Base-by-base conservation (phyloP, 306 rosid species). In the Dalbergia cultrata region DNA sequence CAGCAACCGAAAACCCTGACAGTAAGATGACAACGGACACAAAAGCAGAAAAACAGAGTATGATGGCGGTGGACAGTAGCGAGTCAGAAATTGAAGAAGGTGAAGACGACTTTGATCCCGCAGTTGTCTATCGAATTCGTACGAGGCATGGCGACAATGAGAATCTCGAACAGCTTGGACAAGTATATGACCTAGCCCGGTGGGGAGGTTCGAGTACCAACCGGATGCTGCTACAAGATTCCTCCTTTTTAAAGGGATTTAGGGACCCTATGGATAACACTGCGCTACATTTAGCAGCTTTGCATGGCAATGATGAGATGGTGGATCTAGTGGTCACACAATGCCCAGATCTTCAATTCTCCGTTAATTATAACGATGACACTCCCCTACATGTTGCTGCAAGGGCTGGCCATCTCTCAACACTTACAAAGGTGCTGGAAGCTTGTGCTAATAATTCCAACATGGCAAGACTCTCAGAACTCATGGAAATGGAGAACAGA, bases 321-420 rank as follows among this genome's bases (percentile, higher is more conserved):
- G 82, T 70, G n/a, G 18, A 26, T 0, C 8, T 5, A 5, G 3
- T 69, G 5, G 21, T 5, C 6, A 5, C 18, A 13, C 41, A 14
- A n/a, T 50, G 60, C 34, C 82, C 76, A 4, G 2, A 69, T 4
- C 82, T 79, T 45, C 4, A 70, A 11, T 58, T 79, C 2, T 0
- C 0, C 4, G 0, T 9, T 9, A 79, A 79, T 52, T 0, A 7
- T 21, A 79, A 79, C 43, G 0, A 0, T 0, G 82, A 79, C 35
- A 70, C 31, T 69, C 41, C 58, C 4, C 33, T 79, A 8, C 82
- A 79, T 70, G 62, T 45, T 69, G 82, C 82, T 31, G 77, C 77
- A 33, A 79, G 77, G 39, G 41, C 63, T 79, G 77, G 76, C 0
- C 41, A 59, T n/a, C 5, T 59, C 49, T 4, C 26, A 3, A 79